Evolutionary conservation across 2,329 filamentous ascomycete species (phyloP), one percentile per base, ranked within the genome.

Genomic region (Fusarium verrucosum): DNA sequence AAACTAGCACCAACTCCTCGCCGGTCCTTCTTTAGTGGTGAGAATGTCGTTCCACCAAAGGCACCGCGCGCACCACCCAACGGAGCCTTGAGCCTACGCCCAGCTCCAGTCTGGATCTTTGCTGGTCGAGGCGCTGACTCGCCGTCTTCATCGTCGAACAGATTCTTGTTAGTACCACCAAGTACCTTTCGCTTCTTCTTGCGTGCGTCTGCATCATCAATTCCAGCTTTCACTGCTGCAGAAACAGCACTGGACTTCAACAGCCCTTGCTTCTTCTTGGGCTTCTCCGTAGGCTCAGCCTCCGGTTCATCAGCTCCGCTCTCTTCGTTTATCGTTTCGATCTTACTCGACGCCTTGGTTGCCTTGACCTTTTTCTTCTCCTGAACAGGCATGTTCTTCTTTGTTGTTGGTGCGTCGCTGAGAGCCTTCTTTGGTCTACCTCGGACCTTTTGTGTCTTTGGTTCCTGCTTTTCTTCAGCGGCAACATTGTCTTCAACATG

Each of bases 151-250:
- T 89, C 89, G 10, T 90, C 89, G 57, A 94, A 92, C 7, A 95
- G 74, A 4, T 87, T 91, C 64, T 87, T 86, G 43, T 84, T 86
- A 20, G 83, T 82, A 20, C 78, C 79, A 5, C 88, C 87, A 2
- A 91, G 81, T 7, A 92, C 78, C 76, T 92, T 94, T 62, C 90
- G 86, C 80, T 90, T 93, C 82, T 89, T 92, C 73, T 86, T 88
- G 75, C 82, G 85, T 8, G 76, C 79, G 64, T 83, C 79, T 26
- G 66, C 70, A 65, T 78, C 77, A 40, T 51, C 58, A 28, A 59
- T 59, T n/a, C 52, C 42, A 45, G 56, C n/a, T 6, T 58, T 58
- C 52, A 42, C 16, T 7, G 45, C 35, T 13, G 37, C 22, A 16
- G 68, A 47, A 23, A 45, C 19, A 22, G 33, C 44, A 23, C 59